Base-by-base conservation (phyloP, 768 basidiomycete genomes). In the Pholiota microspora region DNA sequence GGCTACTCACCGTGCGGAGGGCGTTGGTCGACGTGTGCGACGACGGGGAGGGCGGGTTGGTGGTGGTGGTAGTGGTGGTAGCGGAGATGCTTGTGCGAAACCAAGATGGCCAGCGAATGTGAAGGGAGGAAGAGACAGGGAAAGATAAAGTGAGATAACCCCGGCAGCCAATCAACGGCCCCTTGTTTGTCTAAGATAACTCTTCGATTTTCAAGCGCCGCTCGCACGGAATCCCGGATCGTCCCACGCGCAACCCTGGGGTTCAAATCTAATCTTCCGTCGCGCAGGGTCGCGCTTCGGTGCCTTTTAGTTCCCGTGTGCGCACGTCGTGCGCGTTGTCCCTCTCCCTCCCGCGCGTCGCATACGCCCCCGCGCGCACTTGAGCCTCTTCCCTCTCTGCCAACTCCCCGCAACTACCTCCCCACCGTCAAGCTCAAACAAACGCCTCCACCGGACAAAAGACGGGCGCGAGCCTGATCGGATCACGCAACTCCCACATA, bases 121-220 rank as follows among this genome's bases (percentile, higher is more conserved):
- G 49, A 56, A 49, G 52, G 51, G 55, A 51, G 56, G 46, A 49
- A 52, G 36, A 61, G 47, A 57, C 54, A 47, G 53, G 27, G 53
- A 54, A 55, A 52, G 56, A 59, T 64, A 66, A 65, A 57, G 59
- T 55, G 54, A 68, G 68, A 71, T 66, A 62, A 60, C 63, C 40
- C 40, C 60, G 42, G 58, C 62, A 66, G 59, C 73, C 73, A 74
- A 74, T 74, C 71, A 70, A 32, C 59, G 51, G 44, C 7, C 49
- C 23, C 25, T 55, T 46, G 69, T 73, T 74, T 65, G 70, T 67
- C 57, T 54, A 31, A 64, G 60, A 65, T 62, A 65, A 62, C 54
- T 55, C 50, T 51, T 55, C 50, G 6, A 6, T 31, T 31, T 31
- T 31, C 29, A 12, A 31, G 29, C 29, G 15, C 56, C 59, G 56